Conservation (phyloP, 2,329 filamentous ascomycete species). For the Sporothrix variecibatus region DNA sequence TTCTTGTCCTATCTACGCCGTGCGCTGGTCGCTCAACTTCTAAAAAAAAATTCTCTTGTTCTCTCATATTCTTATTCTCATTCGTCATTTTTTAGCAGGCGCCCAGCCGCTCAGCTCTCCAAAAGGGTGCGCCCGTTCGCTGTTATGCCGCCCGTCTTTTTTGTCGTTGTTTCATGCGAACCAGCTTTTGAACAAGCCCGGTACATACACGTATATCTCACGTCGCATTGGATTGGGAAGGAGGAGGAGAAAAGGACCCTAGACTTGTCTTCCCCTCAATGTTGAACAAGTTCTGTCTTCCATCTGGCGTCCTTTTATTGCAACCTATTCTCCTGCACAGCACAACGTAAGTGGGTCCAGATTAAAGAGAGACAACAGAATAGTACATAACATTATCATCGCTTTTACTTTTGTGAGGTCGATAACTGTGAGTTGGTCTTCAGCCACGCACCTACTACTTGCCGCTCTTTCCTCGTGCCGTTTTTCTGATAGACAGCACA, state of each 20-base stretch:
- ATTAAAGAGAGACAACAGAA: no score
- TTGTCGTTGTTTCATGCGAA: slow-evolving; percentile 13
- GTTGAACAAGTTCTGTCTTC: not conserved
- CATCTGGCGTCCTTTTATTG: not conserved
- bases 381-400: no score
- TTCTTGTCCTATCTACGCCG: not conserved
- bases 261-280: not conserved
- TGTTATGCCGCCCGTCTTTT: not conserved
- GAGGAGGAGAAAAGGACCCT: not conserved
- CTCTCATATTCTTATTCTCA: not conserved
- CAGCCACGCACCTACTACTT: no score
- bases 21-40: not conserved
- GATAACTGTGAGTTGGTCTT: no score
- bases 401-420: no score
- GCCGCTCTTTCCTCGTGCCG: not conserved
- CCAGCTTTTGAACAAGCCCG: not conserved
- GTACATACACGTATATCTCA: not conserved
- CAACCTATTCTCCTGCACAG: not conserved
- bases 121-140: not conserved
- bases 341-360: no score
- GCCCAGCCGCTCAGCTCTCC: not conserved
- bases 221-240: not conserved
- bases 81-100: not conserved
- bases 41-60: not conserved
- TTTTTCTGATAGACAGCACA: not conserved